Conservation (phyloP, 768 basidiomycete species). For the Gyrodon lividus region DNA sequence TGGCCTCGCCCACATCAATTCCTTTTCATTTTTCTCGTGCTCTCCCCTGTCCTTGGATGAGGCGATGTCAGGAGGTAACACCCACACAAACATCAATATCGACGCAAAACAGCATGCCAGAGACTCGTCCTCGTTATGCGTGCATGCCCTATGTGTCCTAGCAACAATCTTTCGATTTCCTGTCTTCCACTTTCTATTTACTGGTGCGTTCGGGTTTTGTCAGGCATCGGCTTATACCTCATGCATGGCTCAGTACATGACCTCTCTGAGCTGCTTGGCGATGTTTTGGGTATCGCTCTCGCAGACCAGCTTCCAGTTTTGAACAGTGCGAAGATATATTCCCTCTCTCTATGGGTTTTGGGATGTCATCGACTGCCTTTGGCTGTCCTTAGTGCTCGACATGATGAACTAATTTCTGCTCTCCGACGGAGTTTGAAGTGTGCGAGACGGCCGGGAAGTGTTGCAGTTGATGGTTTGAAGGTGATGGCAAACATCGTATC, state of each 20-base stretch:
- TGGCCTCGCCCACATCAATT: conserved; percentile 38
- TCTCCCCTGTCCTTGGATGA: conserved; percentile 6
- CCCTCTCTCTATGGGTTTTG: conserved; percentile 50
- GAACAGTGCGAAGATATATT: conserved; percentile 43
- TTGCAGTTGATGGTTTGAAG: conserved; percentile 30
- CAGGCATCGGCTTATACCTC: not conserved
- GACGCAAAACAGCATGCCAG: conserved; percentile 41
- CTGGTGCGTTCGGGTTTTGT: conserved; percentile 39
- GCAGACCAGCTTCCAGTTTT: conserved; percentile 35
- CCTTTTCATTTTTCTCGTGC: conserved; percentile 23
- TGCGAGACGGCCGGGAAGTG: conserved; percentile 15
- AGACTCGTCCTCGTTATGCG: conserved; percentile 47
- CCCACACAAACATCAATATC: conserved; percentile 19
- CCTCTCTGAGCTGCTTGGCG: conserved; percentile 43
- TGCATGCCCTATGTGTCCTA: conserved; percentile 50
- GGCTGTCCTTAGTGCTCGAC: conserved; percentile 34
- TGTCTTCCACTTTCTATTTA: conserved; percentile 44
- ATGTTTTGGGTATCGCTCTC: conserved; percentile 43
- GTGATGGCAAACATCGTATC: conserved; percentile 10
- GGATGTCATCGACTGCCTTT: conserved; percentile 48
- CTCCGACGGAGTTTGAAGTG: conserved; percentile 38
- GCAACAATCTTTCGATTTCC: conserved; percentile 52
- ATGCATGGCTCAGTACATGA: conserved; percentile 37
- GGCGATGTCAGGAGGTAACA: not conserved
- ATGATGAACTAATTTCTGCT: conserved; percentile 31